Conservation (phyloP, 805 yeast species). For the Ogataea zsoltii region DNA sequence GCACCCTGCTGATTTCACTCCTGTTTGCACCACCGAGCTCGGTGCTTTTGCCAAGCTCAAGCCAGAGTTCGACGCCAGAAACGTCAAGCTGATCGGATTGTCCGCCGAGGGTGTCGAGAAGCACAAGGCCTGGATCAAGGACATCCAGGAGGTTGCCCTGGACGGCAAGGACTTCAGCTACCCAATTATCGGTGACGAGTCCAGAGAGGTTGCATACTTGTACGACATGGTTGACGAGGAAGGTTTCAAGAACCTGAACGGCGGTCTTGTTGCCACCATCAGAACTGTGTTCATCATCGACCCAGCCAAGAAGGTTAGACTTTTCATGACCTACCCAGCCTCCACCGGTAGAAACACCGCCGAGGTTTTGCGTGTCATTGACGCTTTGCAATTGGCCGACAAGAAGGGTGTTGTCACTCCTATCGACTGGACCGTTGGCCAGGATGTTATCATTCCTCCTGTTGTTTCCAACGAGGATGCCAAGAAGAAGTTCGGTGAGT, state of each 20-base stretch:
- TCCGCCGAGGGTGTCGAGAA: slow-evolving; percentile 81
- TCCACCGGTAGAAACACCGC: slow-evolving; percentile 92
- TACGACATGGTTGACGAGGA: slow-evolving; percentile 89
- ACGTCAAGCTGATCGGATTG: slow-evolving; percentile 84
- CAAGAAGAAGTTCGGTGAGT: slow-evolving; percentile 79
- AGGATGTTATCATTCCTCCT: slow-evolving; percentile 92
- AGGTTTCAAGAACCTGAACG: slow-evolving; percentile 70
- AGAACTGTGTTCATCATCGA: slow-evolving; percentile 92
- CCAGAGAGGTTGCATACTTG: slow-evolving; percentile 79
- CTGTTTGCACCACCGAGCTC: slow-evolving; percentile 94
- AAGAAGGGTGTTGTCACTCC: slow-evolving; percentile 85
- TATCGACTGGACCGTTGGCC: slow-evolving; percentile 85
- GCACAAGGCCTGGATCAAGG: slow-evolving; percentile 86
- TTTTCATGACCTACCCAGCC: slow-evolving; percentile 87
- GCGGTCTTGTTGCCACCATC: slow-evolving; percentile 81
- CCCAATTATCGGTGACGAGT: slow-evolving; percentile 90
- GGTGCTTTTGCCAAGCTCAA: slow-evolving; percentile 91
- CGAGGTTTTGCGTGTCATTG: slow-evolving; percentile 88
- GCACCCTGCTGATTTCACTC: slow-evolving; percentile 96
- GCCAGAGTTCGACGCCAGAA: slow-evolving; percentile 84
- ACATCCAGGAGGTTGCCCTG: slow-evolving; percentile 79
- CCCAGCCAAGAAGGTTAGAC: slow-evolving; percentile 85
- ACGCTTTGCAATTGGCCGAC: slow-evolving; percentile 85
- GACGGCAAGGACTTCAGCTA: slow-evolving; percentile 70
- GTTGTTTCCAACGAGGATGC: slow-evolving; percentile 77